Evolutionary conservation across 1,284 basidiomycete species (phyloP).

Genomic region (Apiotrichum akiyoshidainum): DNA sequence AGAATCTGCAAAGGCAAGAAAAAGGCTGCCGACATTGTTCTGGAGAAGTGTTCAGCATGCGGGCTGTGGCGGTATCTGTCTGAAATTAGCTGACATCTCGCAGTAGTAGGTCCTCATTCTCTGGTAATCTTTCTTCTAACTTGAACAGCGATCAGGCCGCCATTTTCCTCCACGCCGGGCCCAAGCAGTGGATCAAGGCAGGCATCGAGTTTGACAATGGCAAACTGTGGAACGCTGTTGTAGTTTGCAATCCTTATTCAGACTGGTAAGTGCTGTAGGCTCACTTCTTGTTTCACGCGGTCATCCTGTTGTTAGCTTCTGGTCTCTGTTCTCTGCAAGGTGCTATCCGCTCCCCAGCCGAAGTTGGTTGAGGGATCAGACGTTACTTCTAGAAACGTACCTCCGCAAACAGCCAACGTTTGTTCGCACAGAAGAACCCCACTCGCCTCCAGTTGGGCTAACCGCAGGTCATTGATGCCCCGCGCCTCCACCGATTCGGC

Average conservation of each 20-base stretch:
- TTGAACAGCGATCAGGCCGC: slow-evolving; percentile 30
- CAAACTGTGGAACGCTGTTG: slow-evolving; percentile 28
- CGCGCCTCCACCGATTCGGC: slow-evolving; percentile 9
- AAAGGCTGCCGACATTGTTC: no score
- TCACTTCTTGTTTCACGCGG: no score
- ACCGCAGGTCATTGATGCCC: slow-evolving; percentile 19
- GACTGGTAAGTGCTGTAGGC: slow-evolving; percentile 31
- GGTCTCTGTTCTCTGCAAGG: no score
- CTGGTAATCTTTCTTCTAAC: slow-evolving; percentile 1
- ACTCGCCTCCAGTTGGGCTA: neutral
- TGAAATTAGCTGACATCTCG: neutral
- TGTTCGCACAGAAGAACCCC: neutral
- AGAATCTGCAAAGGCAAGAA: no score
- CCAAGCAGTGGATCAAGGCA: slow-evolving; percentile 33
- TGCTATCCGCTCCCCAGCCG: no score
- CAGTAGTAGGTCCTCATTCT: slow-evolving; percentile 8
- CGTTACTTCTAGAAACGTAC: no score
- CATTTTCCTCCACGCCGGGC: slow-evolving; percentile 27
- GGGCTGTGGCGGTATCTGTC: no score
- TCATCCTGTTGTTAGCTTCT: neutral
- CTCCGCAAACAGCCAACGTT: neutral
- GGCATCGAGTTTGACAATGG: slow-evolving; percentile 33
- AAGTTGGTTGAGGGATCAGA: no score
- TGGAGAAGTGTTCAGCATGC: no score
- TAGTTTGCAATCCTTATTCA: slow-evolving; percentile 32